phyloP scores from a whole-genome alignment of 345 rosid genomes.

The Microcos paniculata region DNA sequence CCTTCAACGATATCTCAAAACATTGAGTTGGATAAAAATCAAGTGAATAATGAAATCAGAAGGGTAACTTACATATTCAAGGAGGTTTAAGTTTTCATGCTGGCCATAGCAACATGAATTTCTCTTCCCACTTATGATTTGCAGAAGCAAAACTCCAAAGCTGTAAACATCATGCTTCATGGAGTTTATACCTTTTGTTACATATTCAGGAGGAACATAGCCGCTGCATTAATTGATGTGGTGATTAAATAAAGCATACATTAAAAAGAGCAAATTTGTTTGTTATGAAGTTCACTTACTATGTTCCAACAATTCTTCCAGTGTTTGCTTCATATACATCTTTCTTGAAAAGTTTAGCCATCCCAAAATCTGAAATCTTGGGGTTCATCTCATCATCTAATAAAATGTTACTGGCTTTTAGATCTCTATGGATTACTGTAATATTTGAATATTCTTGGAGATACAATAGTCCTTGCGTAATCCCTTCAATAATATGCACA shows the following conservation, averaged over 20 bases:
- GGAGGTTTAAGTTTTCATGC: background rate
- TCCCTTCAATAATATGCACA: background rate
- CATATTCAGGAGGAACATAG: conserved; percentile 20
- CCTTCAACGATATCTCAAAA: too few relatives aligned
- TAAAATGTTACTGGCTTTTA: conserved; percentile 17
- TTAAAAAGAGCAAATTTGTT: background rate
- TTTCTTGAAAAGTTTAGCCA: conserved; percentile 15
- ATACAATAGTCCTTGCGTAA: conserved; percentile 33
- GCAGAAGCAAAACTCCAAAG: conserved; percentile 13
- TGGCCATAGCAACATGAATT: background rate
- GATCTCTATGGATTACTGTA: conserved; percentile 23
- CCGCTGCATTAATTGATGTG: conserved; percentile 13
- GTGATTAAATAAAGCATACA: background rate
- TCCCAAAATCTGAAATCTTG: conserved; percentile 5
- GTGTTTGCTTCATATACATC: conserved; percentile 11
- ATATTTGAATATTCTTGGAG: conserved; percentile 33
- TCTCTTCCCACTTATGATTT: conserved; percentile 11
- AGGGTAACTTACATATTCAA: conserved; percentile 3
- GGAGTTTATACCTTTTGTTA: background rate
- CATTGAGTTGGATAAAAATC: too few relatives aligned
- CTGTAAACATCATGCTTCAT: conserved; percentile 12
- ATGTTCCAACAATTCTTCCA: conserved; percentile 13
- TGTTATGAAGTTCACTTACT: background rate
- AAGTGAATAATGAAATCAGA: too few relatives aligned
- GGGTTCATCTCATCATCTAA: conserved; percentile 4